Percentiles rank a stretch among this genome's conserved stretches.
These are phyloP conservation scores for Pseudocohnilembus persalinus DNA, from an alignment of 169 alveolate species.

Conservation along the genomic window DNA sequence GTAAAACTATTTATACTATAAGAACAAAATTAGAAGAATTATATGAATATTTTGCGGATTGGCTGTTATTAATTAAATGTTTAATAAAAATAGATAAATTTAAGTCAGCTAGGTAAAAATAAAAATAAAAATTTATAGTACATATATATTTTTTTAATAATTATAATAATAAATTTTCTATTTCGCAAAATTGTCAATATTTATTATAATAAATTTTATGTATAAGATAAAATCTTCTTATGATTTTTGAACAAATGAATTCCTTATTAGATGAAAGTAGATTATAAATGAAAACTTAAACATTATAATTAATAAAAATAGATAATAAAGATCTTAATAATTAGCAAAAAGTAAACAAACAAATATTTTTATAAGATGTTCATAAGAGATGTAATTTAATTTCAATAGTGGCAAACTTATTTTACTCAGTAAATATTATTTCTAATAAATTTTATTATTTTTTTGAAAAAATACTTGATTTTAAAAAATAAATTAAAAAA, in stretches of 20 bases:
- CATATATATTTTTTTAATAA: too few species aligned
- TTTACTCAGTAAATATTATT: slow-evolving; percentile 30
- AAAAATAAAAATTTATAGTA: too few species aligned
- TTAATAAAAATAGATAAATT: not conserved
- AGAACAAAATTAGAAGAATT: not conserved
- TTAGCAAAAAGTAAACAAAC: not conserved
- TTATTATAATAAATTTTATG: too few species aligned
- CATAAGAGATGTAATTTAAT: slow-evolving; percentile 21
- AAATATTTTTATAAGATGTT: not conserved
- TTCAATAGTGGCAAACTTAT: slow-evolving; percentile 28
- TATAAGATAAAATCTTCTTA: not conserved
- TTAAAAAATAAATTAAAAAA: too few species aligned
- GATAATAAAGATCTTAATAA: not conserved
- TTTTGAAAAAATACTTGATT: too few species aligned
- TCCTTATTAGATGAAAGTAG: not conserved
- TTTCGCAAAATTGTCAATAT: too few species aligned
- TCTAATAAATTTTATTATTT: too few species aligned
- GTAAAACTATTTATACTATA: not conserved
- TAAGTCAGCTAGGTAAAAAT: not conserved
- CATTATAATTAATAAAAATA: too few species aligned
- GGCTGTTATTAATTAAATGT: not conserved
- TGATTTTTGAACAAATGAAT: not conserved
- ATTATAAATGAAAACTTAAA: not conserved
- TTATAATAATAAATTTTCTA: too few species aligned
- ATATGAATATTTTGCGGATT: not conserved